These are phyloP conservation scores for Aphanocladium album DNA, from an alignment of 2,329 filamentous ascomycete species.

Conservation along the genomic window DNA sequence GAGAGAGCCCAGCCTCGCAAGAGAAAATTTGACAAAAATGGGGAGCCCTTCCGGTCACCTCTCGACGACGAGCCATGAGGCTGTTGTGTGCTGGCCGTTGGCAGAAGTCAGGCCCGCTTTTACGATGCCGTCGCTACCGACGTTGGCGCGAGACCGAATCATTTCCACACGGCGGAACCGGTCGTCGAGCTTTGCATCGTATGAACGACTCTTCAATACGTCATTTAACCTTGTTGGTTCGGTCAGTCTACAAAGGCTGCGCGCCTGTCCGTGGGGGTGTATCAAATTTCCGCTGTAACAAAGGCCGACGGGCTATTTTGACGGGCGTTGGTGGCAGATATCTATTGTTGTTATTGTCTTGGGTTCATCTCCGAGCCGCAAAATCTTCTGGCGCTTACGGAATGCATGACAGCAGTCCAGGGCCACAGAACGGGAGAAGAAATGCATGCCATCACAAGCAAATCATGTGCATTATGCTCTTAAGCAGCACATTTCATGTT, in stretches of 20 bases:
- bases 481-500: neutral
- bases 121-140: conserved; percentile 13
- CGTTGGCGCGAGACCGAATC: conserved; percentile 8
- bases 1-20: neutral
- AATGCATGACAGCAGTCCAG: neutral
- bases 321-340: neutral
- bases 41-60: neutral
- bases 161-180: conserved; percentile 1
- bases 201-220: neutral
- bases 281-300: neutral
- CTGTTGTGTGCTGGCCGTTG: conserved; percentile 1
- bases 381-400: neutral
- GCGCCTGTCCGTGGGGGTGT: neutral
- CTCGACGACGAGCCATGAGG: neutral
- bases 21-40: conserved; percentile 6
- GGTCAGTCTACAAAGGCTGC: neutral
- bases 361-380: conserved; percentile 5
- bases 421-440: neutral
- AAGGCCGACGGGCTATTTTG: neutral
- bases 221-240: conserved; percentile 1
- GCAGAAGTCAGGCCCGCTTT: conserved; percentile 5
- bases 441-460: neutral
- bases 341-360: conserved; percentile 10
- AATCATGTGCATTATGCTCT: neutral
- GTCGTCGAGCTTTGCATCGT: neutral